Percentiles rank a stretch among this genome's conserved stretches.
Conservation (phyloP, 192 early-diverging fungal genomes). For the Obelidium mucronatum region DNA sequence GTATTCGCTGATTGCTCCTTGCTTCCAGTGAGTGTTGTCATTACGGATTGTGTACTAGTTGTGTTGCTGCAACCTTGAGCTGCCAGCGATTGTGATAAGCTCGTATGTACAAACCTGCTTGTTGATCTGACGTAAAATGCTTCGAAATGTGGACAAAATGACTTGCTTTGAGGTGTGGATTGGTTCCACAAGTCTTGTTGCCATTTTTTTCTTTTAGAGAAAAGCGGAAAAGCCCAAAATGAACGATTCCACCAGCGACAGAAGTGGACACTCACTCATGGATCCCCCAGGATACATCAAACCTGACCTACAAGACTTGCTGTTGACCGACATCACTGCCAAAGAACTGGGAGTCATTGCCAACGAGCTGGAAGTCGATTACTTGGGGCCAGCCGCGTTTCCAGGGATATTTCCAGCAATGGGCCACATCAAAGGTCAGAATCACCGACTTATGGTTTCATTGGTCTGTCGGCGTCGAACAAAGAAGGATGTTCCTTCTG, state of each 20-base stretch:
- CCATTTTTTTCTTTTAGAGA: too few species aligned
- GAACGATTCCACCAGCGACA: too few species aligned
- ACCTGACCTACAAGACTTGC: slow-evolving; percentile 5
- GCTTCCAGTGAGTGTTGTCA: not conserved
- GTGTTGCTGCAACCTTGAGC: not conserved
- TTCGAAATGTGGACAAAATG: slow-evolving; percentile 8
- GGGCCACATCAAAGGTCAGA: not conserved
- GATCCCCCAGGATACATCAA: not conserved
- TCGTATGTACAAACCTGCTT: not conserved
- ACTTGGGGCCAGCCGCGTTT: slow-evolving; percentile 6
- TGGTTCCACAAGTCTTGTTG: not conserved
- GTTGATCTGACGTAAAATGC: slow-evolving; percentile 20
- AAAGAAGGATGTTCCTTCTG: not conserved
- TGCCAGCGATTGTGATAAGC: not conserved
- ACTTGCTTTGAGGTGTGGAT: slow-evolving; percentile 7
- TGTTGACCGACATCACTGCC: slow-evolving; percentile 17
- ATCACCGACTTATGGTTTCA: slow-evolving; percentile 8
- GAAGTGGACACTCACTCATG: too few species aligned
- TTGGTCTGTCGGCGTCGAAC: slow-evolving; percentile 11
- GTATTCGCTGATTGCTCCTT: slow-evolving; percentile 19
- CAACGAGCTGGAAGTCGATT: not conserved
- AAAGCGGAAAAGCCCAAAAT: too few species aligned
- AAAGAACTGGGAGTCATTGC: slow-evolving; percentile 13
- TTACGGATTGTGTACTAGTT: slow-evolving; percentile 21
- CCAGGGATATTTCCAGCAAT: slow-evolving; percentile 12